A percentile compares a stretch with the other conserved stretches of the same genome.
These are phyloP conservation scores for Zygosaccharomyces rouxii DNA, from an alignment of 805 yeast genomes.

Conservation along the genomic window DNA sequence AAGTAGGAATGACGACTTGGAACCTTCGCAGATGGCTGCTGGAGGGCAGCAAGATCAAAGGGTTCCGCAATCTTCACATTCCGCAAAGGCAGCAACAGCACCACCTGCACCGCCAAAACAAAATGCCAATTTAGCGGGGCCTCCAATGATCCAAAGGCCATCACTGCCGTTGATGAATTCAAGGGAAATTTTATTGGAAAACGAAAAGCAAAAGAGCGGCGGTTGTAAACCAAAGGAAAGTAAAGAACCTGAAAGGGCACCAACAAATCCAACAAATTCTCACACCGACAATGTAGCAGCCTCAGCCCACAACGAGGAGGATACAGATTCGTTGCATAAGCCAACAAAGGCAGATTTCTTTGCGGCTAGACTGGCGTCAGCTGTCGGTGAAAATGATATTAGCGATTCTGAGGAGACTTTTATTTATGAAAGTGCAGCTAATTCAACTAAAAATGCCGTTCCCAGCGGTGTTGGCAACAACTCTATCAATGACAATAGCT, in stretches of 20 bases:
- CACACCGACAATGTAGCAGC: conserved; percentile 9
- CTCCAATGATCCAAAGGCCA: conserved; percentile 24
- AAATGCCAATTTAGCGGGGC: conserved; percentile 1
- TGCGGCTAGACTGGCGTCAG: conserved; percentile 91
- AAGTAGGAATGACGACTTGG: background rate
- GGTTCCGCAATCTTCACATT: conserved; percentile 7
- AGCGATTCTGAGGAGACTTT: conserved; percentile 93
- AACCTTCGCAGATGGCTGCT: background rate
- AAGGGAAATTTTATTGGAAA: conserved; percentile 25
- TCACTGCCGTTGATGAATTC: conserved; percentile 23
- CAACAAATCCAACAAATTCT: conserved; percentile 10
- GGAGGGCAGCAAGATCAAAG: conserved; percentile 1
- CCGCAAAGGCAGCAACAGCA: conserved; percentile 11
- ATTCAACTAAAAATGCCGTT: conserved; percentile 28
- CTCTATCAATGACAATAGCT: conserved; percentile 8
- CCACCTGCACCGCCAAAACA: conserved; percentile 10
- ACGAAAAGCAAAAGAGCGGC: conserved; percentile 7
- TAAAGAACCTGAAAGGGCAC: conserved; percentile 5
- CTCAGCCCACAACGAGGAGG: conserved; percentile 6
- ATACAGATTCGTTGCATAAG: conserved; percentile 22
- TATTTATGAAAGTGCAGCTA: conserved; percentile 66
- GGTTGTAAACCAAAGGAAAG: conserved; percentile 5
- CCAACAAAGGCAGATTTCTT: conserved; percentile 81
- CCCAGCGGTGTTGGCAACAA: conserved; percentile 22
- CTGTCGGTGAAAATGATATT: conserved; percentile 83